Evolutionary conservation across 2,329 filamentous ascomycete species (phyloP).

Genomic region (Cyclaneusma minus): DNA sequence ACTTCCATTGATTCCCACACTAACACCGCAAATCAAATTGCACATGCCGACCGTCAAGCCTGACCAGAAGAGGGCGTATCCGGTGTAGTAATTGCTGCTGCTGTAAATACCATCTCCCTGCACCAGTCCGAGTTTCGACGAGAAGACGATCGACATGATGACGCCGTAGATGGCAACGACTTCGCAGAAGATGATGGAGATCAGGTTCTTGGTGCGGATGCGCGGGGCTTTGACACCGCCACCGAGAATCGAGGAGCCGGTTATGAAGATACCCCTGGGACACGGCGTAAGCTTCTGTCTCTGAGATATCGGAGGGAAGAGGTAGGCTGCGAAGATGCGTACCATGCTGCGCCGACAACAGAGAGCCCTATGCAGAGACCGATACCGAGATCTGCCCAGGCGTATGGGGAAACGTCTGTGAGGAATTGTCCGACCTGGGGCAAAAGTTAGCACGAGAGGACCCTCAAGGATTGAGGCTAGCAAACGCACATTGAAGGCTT

Average conservation of each 20-base stretch:
- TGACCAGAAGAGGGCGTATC: constrained; percentile 91
- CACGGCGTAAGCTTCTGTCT: too few species aligned
- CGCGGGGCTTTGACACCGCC: constrained; percentile 92
- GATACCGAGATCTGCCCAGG: constrained; percentile 84
- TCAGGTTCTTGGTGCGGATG: constrained; percentile 98
- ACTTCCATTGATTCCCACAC: constrained; percentile 95
- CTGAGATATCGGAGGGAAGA: constrained; percentile 4
- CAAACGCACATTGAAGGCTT: constrained; percentile 84
- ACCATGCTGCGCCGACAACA: constrained; percentile 96
- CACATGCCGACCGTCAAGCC: constrained; percentile 89
- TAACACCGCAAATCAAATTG: constrained; percentile 90
- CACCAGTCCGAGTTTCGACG: constrained; percentile 63
- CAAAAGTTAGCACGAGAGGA: constrained; percentile 1
- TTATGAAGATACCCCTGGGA: constrained; percentile 92
- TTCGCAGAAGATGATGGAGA: constrained; percentile 99
- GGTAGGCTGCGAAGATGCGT: constrained; percentile 18
- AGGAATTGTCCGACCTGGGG: constrained; percentile 77
- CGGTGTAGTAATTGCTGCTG: constrained; percentile 77
- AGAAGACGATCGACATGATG: constrained; percentile 99
- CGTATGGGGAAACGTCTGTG: constrained; percentile 84
- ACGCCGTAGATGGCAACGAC: constrained; percentile 99
- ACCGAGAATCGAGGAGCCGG: constrained; percentile 91
- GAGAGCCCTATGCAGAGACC: constrained; percentile 90
- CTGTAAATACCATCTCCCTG: constrained; percentile 51
- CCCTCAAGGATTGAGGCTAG: not conserved